Percentiles rank a stretch among this genome's conserved stretches.
Evolutionary conservation across 495 filamentous ascomycete species (phyloP).

Genomic region (Neurospora sp.): DNA sequence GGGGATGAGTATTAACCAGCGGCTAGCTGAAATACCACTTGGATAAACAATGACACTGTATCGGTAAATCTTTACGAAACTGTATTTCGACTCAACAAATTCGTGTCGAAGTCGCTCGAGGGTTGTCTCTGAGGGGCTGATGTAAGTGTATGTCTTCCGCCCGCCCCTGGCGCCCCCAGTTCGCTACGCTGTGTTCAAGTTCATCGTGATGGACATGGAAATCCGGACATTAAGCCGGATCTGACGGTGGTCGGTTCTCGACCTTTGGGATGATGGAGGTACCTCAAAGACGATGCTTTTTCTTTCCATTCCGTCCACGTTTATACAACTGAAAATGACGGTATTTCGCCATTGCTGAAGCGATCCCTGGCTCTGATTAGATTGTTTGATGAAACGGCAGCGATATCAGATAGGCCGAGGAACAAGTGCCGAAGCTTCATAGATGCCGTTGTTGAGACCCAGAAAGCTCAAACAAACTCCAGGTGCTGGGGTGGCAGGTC

Average conservation of each 20-base stretch:
- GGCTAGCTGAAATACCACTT: background rate
- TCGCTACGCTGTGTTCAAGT: background rate
- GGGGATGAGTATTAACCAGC: background rate
- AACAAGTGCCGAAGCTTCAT: background rate
- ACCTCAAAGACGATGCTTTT: background rate
- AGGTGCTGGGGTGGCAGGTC: background rate
- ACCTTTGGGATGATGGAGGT: background rate
- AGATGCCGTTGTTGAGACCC: background rate
- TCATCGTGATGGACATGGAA: background rate
- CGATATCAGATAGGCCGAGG: background rate
- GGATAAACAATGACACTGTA: background rate
- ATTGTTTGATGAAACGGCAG: background rate
- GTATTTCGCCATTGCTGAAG: background rate
- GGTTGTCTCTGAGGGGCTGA: background rate
- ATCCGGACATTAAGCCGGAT: background rate
- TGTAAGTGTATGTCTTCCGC: background rate
- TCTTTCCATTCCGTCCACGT: background rate
- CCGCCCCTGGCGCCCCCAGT: background rate
- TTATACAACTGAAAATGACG: background rate
- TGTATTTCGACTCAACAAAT: background rate
- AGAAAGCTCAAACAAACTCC: background rate
- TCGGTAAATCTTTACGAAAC: background rate
- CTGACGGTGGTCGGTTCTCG: background rate
- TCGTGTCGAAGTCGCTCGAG: background rate
- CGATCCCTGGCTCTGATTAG: background rate